Base-by-base conservation (phyloP, 2,329 filamentous ascomycete genomes). In the Chrysoporthe cubensis region DNA sequence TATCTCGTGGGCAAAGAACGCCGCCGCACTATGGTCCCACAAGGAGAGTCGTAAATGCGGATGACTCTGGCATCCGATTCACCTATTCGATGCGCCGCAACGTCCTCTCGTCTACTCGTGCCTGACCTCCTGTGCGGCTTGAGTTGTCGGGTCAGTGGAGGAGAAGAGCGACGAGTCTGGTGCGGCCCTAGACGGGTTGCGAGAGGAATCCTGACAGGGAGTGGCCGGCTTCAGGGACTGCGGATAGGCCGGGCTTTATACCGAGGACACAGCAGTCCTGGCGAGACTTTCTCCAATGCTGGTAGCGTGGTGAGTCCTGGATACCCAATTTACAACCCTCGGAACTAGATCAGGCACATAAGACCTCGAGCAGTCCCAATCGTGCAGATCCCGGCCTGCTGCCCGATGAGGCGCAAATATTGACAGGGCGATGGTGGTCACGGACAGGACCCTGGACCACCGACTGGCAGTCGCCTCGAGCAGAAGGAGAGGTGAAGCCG, bases 21-120 rank as follows among this genome's bases (percentile, higher is more conserved):
- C 79, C 79, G 76, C 79, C 77, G 76, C 78, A 79, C 78, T 78
- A 80, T 76, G 78, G 79, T 78, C 75, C 78, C 75, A 74, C 74
- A 71, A 77, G 71, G 52, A 64, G 63, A 70, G 66, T 70, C 63
- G 66, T 63, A 70, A 69, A 66, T 64, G 57, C 66, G 50, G 68
- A 69, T 52, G 65, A 58, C 40, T 62, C 65, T 65, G 68, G 62
- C 54, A 65, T 64, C 58, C 52, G 58, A 65, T 60, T 59, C 68
- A 52, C 52, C 66, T 62, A 65, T 48, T 63, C 61, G 62, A 68
- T 69, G 65, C 58, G 62, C 66, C 65, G 66, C 66, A 67, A 59
- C 68, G 65, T 69, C 62, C 59, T 68, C 68, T 69, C 56, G 50
- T 65, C 54, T 65, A 58, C 68, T 57, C 58, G 62, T 62, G 62